phyloP scores from a whole-genome alignment of 805 yeast species.

The Grigorovia transvaalensis region DNA sequence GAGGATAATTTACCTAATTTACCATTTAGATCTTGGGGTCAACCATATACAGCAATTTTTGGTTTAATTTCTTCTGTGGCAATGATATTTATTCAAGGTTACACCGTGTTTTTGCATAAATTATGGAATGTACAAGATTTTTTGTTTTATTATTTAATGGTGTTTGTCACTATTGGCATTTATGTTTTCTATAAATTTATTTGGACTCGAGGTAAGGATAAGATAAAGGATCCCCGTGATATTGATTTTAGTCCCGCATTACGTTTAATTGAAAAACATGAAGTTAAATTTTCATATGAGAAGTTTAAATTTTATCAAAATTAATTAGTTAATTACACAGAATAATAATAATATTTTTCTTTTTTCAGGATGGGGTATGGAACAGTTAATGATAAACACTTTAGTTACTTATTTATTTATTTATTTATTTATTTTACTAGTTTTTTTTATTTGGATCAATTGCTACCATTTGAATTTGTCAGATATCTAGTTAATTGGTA shows the following conservation, averaged over 20 bases:
- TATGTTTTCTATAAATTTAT: conserved; percentile 43
- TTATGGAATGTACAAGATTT: conserved; percentile 53
- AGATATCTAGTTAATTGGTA: neutral
- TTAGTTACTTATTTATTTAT: too few species aligned
- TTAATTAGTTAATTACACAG: neutral
- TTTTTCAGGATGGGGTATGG: too few species aligned
- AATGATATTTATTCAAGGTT: conserved; percentile 58
- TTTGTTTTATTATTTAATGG: conserved; percentile 61
- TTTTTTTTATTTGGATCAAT: neutral
- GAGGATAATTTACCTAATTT: conserved; percentile 32
- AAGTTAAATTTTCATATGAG: conserved; percentile 22
- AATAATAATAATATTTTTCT: too few species aligned
- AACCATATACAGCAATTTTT: conserved; percentile 47
- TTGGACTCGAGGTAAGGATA: conserved; percentile 34
- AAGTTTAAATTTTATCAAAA: conserved; percentile 12
- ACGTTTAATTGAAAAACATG: conserved; percentile 51
- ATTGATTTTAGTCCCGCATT: conserved; percentile 47
- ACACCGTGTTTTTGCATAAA: conserved; percentile 57
- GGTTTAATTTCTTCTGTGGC: conserved; percentile 37
- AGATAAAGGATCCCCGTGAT: conserved; percentile 35
- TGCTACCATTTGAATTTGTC: neutral
- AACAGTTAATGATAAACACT: too few species aligned
- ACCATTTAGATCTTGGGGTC: conserved; percentile 45
- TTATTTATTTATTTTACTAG: neutral
- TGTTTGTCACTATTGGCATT: conserved; percentile 44